phyloP scores from a whole-genome alignment of 1,139 yeast genomes.

The Hansenula sp. region DNA sequence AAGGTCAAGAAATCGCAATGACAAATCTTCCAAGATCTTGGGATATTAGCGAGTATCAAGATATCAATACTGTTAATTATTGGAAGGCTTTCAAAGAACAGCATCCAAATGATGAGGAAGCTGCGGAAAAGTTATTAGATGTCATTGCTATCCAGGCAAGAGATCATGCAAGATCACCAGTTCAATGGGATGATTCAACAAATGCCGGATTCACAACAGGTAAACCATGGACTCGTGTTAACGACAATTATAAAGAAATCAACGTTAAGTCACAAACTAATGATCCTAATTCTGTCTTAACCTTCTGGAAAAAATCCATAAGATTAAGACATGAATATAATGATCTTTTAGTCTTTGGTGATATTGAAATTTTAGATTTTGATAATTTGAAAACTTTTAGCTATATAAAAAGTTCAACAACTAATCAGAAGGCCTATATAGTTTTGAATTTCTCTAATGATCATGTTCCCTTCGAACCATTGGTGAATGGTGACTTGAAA shows the following conservation, averaged over 20 bases:
- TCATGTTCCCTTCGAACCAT: constrained; percentile 25
- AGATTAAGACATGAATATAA: constrained; percentile 40
- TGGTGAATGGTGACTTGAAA: constrained; percentile 30
- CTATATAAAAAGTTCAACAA: constrained; percentile 32
- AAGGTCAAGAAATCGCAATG: constrained; percentile 62
- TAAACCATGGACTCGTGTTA: constrained; percentile 54
- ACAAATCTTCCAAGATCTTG: constrained; percentile 42
- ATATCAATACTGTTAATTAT: constrained; percentile 44
- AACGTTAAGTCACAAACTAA: constrained; percentile 44
- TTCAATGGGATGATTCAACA: constrained; percentile 48
- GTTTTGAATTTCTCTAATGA: constrained; percentile 42
- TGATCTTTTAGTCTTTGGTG: constrained; percentile 46
- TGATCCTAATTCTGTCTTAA: constrained; percentile 44
- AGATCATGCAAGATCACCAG: constrained; percentile 57
- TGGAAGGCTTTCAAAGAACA: constrained; percentile 33
- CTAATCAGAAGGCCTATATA: constrained; percentile 31
- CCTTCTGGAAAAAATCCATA: constrained; percentile 43
- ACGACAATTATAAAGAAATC: constrained; percentile 45
- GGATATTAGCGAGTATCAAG: constrained; percentile 48
- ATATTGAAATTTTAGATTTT: constrained; percentile 36
- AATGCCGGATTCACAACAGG: constrained; percentile 48
- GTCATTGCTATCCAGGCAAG: constrained; percentile 38
- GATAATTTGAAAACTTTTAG: constrained; percentile 38
- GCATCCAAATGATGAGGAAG: constrained; percentile 30
- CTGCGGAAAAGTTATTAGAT: constrained; percentile 31